phyloP scores from a whole-genome alignment of 176 grass and related monocot genomes.

The Ensete ventricosum region DNA sequence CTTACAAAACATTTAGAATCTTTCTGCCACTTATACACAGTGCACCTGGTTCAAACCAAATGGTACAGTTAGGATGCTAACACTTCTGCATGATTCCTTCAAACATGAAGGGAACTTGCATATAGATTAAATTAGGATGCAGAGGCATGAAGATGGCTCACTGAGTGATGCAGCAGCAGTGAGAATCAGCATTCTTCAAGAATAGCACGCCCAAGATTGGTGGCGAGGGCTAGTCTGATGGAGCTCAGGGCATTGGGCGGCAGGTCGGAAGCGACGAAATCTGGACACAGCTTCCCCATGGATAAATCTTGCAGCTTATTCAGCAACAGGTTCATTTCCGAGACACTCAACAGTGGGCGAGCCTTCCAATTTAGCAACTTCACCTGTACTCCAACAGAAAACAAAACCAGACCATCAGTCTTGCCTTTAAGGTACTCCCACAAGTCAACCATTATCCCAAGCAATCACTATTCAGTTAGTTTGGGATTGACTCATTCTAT shows the following conservation, averaged over 20 bases:
- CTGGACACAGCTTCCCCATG: slow-evolving; percentile 59
- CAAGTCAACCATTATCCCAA: not conserved
- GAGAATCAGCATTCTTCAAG: slow-evolving; percentile 56
- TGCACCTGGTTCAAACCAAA: too few relatives aligned
- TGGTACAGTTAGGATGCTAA: too few relatives aligned
- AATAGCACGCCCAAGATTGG: slow-evolving; percentile 61
- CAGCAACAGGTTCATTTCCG: slow-evolving; percentile 75
- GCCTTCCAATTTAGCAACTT: slow-evolving; percentile 61
- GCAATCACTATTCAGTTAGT: not conserved
- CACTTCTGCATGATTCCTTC: too few relatives aligned
- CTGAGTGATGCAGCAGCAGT: not conserved
- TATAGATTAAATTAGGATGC: too few relatives aligned
- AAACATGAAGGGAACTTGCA: too few relatives aligned
- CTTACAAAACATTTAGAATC: too few relatives aligned
- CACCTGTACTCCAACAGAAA: slow-evolving; percentile 36
- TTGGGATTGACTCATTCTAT: not conserved
- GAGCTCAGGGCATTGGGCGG: slow-evolving; percentile 43
- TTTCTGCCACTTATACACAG: too few relatives aligned
- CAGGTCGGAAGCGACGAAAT: slow-evolving; percentile 49
- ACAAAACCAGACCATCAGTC: not conserved
- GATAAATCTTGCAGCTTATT: slow-evolving; percentile 84
- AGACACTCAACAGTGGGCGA: slow-evolving; percentile 45
- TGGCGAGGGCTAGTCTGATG: slow-evolving; percentile 61
- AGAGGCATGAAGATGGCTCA: not conserved
- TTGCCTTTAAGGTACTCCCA: too few relatives aligned